Evolutionary conservation across 1,284 basidiomycete genomes (phyloP), one percentile per base, ranked within the genome.

Genomic region (Coriolopsis trogii): DNA sequence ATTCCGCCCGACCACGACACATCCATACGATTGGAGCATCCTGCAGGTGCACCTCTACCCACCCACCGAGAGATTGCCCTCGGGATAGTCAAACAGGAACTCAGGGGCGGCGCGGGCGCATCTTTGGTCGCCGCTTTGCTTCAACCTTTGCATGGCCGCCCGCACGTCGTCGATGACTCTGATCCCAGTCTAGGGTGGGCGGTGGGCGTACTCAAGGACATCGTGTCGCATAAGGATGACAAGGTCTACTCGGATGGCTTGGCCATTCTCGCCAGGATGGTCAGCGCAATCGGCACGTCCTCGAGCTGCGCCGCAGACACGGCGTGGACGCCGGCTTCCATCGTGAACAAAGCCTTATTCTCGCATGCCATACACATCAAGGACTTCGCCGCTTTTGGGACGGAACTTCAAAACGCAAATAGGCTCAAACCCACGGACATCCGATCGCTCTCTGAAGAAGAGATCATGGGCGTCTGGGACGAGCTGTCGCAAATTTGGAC

Each of bases 391-490:
- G 41, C 25, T 6, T 61, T 75, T 2, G 53, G 58, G 3, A 37
- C 52, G 3, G 45, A 44, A 16, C 43, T 71, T 16, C 52, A 48
- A 13, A 52, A 51, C n/a, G 62, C 69, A 23, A 59, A 50, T 20
- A 51, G 39, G 6, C 57, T 73, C 33, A 58, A 67, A 6, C 29
- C 69, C 9, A 49, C 65, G 4, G 52, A 61, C 13, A 57, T 81
- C 8, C 63, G 69, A 24, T 69, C 64, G 13, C 69, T 83, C 0
- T 67, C 71, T 1, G 76, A 80, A 51, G 49, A 60, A 10, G 80
- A 85, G 56, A 69, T 83, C 8, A 43, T 68, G 24, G 40, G 53
- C 1, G 67, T 80, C 53, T 82, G 78, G 79, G 67, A 74, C 26
- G 60, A 51, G 9, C 55, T 85, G 25, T 54, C 76, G 5, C 62